Base-by-base conservation (phyloP, 345 rosid genomes). In the Dipteronia sinensis region DNA sequence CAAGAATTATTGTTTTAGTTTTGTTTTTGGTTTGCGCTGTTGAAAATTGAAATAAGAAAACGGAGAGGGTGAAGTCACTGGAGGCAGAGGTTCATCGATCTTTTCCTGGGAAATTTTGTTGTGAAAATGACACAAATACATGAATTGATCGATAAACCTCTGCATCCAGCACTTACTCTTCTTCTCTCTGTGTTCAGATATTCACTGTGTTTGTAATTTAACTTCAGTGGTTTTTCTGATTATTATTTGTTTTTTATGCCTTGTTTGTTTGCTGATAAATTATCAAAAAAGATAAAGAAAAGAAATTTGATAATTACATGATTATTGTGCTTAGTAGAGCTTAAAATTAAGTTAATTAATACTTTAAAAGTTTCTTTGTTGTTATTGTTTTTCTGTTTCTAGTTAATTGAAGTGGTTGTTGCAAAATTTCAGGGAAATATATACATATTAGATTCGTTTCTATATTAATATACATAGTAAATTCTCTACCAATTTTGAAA, bases 71-170 rank as follows among this genome's bases (percentile, higher is more conserved):
- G 85, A 85, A 82, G 87, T 88, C 94, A 80, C 90, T 92, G 97
- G 98, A 94, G 91, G 96, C 98, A 94, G 98, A 93, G 94, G 98
- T 94, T 94, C 91, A 94, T 94, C 97, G 97, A 94, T 94, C 97
- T 88, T 86, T 91, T 94, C 94, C 83, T 94, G 97, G 79, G 44
- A 80, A 78, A 55, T 71, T 82, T 77, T 77, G 78, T 81, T 77
- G 76, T 73, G 70, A 80, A 79, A 79, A 55, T 34, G 65, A 59
- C 83, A 27, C 78, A 81, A 81, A 79, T 76, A 85, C 93, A 91
- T 82, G 98, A 94, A 92, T 83, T 82, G 97, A 90, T 94, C 97
- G 98, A 94, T 92, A 94, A 94, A 94, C 98, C 98, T 94, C 98
- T 94, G 98, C 98, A 94, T 94, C 98, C 97, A 92, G 90, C 80